Base-by-base conservation (phyloP, 192 early-diverging fungal genomes). In the Oehlia diaphana region DNA sequence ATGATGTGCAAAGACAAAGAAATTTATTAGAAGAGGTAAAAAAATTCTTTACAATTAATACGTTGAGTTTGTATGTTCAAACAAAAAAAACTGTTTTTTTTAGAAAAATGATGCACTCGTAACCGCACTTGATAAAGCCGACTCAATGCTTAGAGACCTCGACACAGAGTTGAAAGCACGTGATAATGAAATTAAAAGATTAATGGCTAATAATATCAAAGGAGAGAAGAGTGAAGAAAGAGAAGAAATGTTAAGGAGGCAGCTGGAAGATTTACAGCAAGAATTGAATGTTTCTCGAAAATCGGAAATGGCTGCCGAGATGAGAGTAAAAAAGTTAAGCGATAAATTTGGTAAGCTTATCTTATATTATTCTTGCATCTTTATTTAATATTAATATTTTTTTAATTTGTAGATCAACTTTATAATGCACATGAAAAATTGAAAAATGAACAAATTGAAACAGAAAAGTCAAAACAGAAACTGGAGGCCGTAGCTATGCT, bases 221-320 rank as follows among this genome's bases (percentile, higher is more conserved):
- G 62, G 63, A 8, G 64, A 71, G 63, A 42, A 78, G 67, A 66
- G 82, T 70, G 74, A 81, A 21, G 79, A 87, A 71, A 84, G 82
- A 71, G 73, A 78, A 62, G 76, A 87, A 72, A 66, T 82, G 58
- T 80, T 83, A 72, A 58, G 74, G 9, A 75, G 73, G n/a, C 77
- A 87, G 81, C 63, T 87, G 42, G 84, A 87, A 49, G 86, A 87
- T 74, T 62, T 79, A 9, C 80, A 82, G n/a, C 84, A 86, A 74
- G 86, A 87, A 71, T 53, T 87, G 4, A 39, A 66, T 5, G 33
- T 86, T 53, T 63, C 78, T 61, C 62, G 83, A 44, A 83, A 80
- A 63, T 81, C 82, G n/a, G 84, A 84, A 71, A 42, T 78, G 13
- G 72, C 80, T 23, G 35, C 84, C 31, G 86, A 87, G 75, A 74